phyloP scores from a whole-genome alignment of 768 basidiomycete species.

The Mycena capillaripes region DNA sequence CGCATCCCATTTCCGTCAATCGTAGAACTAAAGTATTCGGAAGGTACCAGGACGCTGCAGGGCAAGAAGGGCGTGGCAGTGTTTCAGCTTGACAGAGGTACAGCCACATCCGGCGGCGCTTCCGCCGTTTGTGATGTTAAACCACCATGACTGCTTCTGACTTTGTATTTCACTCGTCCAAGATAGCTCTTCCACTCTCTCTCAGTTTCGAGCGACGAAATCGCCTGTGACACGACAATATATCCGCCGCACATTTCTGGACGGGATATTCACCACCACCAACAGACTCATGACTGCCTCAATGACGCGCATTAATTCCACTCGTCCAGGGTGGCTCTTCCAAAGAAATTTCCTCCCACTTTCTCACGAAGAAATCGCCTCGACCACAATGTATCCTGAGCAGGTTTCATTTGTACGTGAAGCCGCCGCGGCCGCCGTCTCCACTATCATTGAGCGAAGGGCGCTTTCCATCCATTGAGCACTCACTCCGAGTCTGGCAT shows the following conservation, averaged over 20 bases:
- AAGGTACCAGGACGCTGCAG: not conserved
- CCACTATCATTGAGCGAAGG: not conserved
- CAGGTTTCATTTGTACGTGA: not conserved
- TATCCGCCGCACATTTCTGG: no score
- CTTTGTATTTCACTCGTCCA: no score
- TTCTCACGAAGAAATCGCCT: constrained; percentile 4
- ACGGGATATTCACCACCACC: no score
- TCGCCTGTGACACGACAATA: no score
- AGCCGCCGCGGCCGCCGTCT: no score
- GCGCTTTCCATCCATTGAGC: not conserved
- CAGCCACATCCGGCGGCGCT: not conserved
- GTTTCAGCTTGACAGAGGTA: not conserved
- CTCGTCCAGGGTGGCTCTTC: not conserved
- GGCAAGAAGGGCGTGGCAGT: not conserved
- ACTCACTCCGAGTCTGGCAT: not conserved
- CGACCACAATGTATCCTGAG: not conserved
- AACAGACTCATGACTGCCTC: no score
- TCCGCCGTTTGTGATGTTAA: no score
- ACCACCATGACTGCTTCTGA: no score
- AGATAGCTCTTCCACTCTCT: no score
- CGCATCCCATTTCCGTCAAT: no score
- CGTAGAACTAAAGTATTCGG: no score
- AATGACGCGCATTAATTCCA: not conserved
- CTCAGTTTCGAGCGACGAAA: no score
- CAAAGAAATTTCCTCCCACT: not conserved